A percentile compares a stretch with the other conserved stretches of the same genome.
Evolutionary conservation across 2,329 filamentous ascomycete genomes (phyloP).

Genomic region (Cryoendolithus antarcticus): DNA sequence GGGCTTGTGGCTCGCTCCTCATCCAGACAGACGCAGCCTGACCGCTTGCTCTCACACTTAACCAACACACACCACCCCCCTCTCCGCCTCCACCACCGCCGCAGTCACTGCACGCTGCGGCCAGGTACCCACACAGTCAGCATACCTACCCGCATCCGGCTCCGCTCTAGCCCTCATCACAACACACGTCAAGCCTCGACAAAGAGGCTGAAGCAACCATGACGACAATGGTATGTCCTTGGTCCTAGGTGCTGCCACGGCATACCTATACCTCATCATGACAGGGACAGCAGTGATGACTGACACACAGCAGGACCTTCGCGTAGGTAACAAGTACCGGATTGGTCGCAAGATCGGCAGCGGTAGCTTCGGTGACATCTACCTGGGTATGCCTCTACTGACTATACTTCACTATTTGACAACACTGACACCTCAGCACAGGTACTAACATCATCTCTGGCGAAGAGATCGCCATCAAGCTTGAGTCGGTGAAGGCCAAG

Average conservation of each 20-base stretch:
- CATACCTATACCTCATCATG: neutral
- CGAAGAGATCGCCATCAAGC: conserved; percentile 99
- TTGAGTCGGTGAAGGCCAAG: conserved; percentile 98
- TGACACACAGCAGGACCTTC: conserved; percentile 62
- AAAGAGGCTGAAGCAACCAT: conserved; percentile 30
- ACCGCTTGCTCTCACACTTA: neutral
- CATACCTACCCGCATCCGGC: neutral
- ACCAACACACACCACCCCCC: conserved; percentile 1
- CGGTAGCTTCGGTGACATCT: conserved; percentile 96
- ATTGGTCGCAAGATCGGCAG: conserved; percentile 99
- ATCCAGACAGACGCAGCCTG: no score
- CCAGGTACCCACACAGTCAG: neutral
- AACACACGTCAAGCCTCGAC: conserved; percentile 11
- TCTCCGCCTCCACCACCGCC: neutral
- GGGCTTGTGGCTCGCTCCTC: no score
- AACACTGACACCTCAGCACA: conserved; percentile 18
- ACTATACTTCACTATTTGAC: neutral
- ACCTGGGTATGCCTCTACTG: conserved; percentile 50
- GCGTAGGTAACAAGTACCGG: conserved; percentile 98
- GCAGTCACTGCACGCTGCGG: conserved; percentile 1
- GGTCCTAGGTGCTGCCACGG: conserved; percentile 14
- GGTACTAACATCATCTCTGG: conserved; percentile 99
- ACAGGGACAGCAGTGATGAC: conserved; percentile 12
- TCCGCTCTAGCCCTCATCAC: conserved; percentile 2
- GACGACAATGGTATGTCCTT: conserved; percentile 50